Percentiles rank a stretch among this genome's conserved stretches.
These are phyloP conservation scores for Magnusiomyces paraingens DNA, from an alignment of 1,139 yeast genomes.

Conservation along the genomic window DNA sequence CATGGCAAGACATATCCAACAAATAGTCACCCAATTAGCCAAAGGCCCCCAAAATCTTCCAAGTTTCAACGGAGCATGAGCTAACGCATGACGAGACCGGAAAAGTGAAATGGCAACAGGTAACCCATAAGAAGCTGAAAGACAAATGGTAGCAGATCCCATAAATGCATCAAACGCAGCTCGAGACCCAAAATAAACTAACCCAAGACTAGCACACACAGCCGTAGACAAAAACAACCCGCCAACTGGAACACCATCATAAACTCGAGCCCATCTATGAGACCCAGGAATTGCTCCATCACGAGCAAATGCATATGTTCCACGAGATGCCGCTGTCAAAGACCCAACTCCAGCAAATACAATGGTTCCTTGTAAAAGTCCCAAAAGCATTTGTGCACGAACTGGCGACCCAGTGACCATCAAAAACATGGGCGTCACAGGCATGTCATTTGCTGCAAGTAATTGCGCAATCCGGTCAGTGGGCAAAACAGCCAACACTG, in stretches of 20 bases:
- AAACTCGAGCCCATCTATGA: slow-evolving; percentile 58
- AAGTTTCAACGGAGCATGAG: slow-evolving; percentile 12
- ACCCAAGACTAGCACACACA: slow-evolving; percentile 53
- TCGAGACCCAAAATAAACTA: slow-evolving; percentile 58
- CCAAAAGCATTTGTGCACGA: slow-evolving; percentile 15
- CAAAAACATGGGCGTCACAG: slow-evolving; percentile 42
- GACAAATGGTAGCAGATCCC: slow-evolving; percentile 72
- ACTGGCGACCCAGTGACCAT: slow-evolving; percentile 69
- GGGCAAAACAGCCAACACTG: slow-evolving; percentile 67
- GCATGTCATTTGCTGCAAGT: slow-evolving; percentile 49
- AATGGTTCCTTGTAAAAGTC: slow-evolving; percentile 47
- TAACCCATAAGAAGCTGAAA: slow-evolving; percentile 71
- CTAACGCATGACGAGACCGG: slow-evolving; percentile 40
- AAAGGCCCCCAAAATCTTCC: slow-evolving; percentile 11
- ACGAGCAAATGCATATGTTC: slow-evolving; percentile 75
- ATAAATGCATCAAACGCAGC: slow-evolving; percentile 78
- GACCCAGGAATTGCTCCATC: slow-evolving; percentile 74
- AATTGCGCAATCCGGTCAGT: slow-evolving; percentile 43
- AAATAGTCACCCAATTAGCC: slow-evolving; percentile 12
- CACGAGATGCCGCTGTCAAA: slow-evolving; percentile 73
- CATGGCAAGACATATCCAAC: slow-evolving; percentile 15
- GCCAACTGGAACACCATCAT: slow-evolving; percentile 59
- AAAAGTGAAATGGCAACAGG: slow-evolving; percentile 61
- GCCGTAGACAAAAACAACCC: slow-evolving; percentile 63
- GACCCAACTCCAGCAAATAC: slow-evolving; percentile 22